A percentile compares a stretch with the other conserved stretches of the same genome.
Conservation (phyloP, 1,284 basidiomycete species). For the Papiliotrema nemorosa region DNA sequence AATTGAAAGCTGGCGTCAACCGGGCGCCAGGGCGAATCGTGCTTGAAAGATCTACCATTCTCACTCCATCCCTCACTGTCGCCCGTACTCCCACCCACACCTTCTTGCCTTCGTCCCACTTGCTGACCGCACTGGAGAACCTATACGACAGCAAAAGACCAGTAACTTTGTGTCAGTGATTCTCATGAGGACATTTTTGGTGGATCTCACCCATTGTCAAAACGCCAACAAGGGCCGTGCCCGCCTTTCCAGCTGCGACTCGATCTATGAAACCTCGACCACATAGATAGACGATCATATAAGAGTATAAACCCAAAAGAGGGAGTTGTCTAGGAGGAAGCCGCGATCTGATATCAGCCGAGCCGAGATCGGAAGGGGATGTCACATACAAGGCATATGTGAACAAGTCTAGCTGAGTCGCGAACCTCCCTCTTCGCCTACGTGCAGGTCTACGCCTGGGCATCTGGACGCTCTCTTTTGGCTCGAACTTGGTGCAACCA, state of each 20-base stretch:
- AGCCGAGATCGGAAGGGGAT: neutral
- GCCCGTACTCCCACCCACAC: constrained; percentile 42
- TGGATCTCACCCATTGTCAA: constrained; percentile 38
- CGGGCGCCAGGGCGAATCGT: no score
- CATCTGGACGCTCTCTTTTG: neutral
- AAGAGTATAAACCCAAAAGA: constrained; percentile 26
- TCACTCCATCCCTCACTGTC: constrained; percentile 38
- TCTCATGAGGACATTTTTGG: neutral
- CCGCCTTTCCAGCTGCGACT: constrained; percentile 25
- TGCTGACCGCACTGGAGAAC: constrained; percentile 34
- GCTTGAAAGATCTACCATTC: constrained; percentile 34
- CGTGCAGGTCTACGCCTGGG: neutral
- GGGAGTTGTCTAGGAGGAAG: constrained; percentile 35
- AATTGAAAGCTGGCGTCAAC: constrained; percentile 6
- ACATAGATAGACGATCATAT: constrained; percentile 15
- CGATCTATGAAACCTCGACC: constrained; percentile 22
- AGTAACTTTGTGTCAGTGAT: constrained; percentile 23
- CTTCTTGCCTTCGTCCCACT: constrained; percentile 44
- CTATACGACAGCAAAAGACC: constrained; percentile 41
- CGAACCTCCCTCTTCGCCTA: neutral
- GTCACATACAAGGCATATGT: constrained; percentile 33
- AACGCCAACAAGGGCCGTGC: constrained; percentile 33
- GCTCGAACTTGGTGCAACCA: no score
- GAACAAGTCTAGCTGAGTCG: constrained; percentile 22
- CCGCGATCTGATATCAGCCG: constrained; percentile 19